These are phyloP conservation scores for Cucumis sativus DNA, from an alignment of 306 rosid species.

Conservation along the genomic window DNA sequence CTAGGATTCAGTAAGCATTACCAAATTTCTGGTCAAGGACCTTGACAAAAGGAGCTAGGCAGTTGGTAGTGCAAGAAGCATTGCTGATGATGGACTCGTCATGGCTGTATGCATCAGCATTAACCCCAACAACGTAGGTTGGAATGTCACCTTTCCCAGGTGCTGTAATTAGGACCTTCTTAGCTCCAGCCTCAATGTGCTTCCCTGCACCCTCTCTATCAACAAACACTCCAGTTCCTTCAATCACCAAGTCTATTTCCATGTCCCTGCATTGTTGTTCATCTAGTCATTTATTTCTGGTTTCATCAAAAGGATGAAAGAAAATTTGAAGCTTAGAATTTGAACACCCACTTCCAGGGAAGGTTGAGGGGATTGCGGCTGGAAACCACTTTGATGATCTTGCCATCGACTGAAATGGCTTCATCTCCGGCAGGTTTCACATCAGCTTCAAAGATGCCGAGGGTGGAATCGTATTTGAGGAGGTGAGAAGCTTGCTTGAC, in stretches of 20 bases:
- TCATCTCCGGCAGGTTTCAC: constrained; percentile 67
- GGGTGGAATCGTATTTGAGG: constrained; percentile 93
- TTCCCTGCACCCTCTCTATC: constrained; percentile 96
- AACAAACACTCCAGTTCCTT: constrained; percentile 96
- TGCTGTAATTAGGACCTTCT: constrained; percentile 94
- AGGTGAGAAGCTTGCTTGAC: constrained; percentile 98
- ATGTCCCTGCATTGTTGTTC: constrained; percentile 38
- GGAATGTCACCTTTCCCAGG: constrained; percentile 99
- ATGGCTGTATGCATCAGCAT: constrained; percentile 55
- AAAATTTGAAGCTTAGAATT: background rate
- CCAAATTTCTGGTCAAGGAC: constrained; percentile 92
- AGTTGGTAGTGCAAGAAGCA: constrained; percentile 99
- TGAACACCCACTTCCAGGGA: constrained; percentile 74
- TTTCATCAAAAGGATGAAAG: background rate
- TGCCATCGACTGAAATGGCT: constrained; percentile 80
- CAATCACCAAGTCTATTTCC: constrained; percentile 83
- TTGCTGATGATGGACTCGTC: constrained; percentile 84
- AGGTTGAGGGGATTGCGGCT: constrained; percentile 65
- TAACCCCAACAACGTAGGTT: constrained; percentile 91
- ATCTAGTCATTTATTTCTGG: background rate
- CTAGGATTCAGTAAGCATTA: constrained; percentile 17
- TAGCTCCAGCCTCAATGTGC: constrained; percentile 89
- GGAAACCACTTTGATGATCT: constrained; percentile 77
- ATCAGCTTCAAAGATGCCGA: constrained; percentile 85
- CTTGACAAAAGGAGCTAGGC: constrained; percentile 98